Conservation (phyloP, 306 rosid genomes). For the Betula pendula region DNA sequence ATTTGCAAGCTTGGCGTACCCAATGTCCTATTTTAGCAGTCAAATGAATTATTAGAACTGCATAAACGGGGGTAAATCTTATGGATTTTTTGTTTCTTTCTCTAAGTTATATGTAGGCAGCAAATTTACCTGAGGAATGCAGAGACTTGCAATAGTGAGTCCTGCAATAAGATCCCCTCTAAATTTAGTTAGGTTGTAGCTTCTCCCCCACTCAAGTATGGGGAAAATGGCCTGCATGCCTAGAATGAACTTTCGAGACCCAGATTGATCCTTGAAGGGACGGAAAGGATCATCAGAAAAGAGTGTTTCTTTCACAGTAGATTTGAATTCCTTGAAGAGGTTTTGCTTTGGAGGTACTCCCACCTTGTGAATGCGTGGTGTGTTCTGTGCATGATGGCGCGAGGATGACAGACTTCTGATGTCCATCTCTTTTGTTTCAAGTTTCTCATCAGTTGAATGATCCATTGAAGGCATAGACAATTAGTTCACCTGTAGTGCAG, state of each 20-base stretch:
- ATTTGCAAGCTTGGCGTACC: slow-evolving; percentile 85
- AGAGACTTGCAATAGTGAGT: slow-evolving; percentile 94
- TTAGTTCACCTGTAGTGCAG: slow-evolving; percentile 39
- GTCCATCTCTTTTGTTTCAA: slow-evolving; percentile 43
- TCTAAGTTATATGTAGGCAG: slow-evolving; percentile 17
- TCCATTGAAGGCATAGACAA: slow-evolving; percentile 41
- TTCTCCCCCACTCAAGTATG: slow-evolving; percentile 72
- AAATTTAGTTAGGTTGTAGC: slow-evolving; percentile 62
- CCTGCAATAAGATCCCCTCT: slow-evolving; percentile 85
- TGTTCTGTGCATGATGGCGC: slow-evolving; percentile 23
- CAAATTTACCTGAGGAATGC: slow-evolving; percentile 86
- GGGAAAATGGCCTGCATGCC: slow-evolving; percentile 83
- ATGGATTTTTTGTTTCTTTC: neutral
- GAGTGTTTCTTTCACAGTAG: slow-evolving; percentile 71
- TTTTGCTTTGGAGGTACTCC: slow-evolving; percentile 80
- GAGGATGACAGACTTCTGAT: slow-evolving; percentile 48
- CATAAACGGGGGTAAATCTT: neutral
- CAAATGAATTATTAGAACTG: slow-evolving; percentile 33
- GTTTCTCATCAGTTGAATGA: slow-evolving; percentile 39
- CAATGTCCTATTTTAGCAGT: slow-evolving; percentile 70
- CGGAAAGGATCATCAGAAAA: slow-evolving; percentile 89
- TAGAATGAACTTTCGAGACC: slow-evolving; percentile 58
- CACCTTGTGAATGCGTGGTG: slow-evolving; percentile 58
- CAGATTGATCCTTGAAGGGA: slow-evolving; percentile 75
- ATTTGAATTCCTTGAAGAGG: slow-evolving; percentile 68